Evolutionary conservation across 805 yeast genomes (phyloP).

Genomic region (Metschnikowia kunwiensis): DNA sequence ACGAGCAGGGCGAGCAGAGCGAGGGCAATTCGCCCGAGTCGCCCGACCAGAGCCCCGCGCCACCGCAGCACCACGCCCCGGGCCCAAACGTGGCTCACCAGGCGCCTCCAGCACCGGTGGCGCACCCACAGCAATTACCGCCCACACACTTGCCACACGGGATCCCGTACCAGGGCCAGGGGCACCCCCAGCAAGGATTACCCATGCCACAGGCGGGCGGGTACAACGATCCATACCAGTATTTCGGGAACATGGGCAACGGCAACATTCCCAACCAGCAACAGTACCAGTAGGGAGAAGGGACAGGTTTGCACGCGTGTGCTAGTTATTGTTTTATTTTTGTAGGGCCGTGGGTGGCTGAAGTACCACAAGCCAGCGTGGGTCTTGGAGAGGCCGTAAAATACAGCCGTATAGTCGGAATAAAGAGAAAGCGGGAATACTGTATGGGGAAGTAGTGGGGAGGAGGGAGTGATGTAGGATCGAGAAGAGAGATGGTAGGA

Average conservation of each 20-base stretch:
- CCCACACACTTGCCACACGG: slow-evolving; percentile 44
- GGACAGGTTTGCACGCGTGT: too few species aligned
- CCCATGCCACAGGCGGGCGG: slow-evolving; percentile 49
- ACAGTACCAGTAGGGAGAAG: slow-evolving; percentile 46
- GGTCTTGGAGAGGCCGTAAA: too few species aligned
- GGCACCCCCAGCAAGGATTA: slow-evolving; percentile 39
- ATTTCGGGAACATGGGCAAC: slow-evolving; percentile 55
- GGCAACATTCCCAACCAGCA: slow-evolving; percentile 48
- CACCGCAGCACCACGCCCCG: slow-evolving; percentile 23
- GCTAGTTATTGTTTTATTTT: too few species aligned
- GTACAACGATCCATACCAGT: slow-evolving; percentile 58
- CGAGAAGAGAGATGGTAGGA: too few species aligned
- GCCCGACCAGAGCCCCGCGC: slow-evolving; percentile 41
- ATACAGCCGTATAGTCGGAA: too few species aligned
- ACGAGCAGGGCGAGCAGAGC: slow-evolving; percentile 55
- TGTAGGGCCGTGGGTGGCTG: too few species aligned
- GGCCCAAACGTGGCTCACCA: slow-evolving; percentile 22
- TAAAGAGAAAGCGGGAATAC: too few species aligned
- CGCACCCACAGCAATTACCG: slow-evolving; percentile 28
- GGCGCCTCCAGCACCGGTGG: slow-evolving; percentile 25
- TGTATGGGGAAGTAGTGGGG: too few species aligned
- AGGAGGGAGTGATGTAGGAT: too few species aligned
- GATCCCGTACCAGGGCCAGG: slow-evolving; percentile 43
- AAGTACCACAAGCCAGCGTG: too few species aligned
- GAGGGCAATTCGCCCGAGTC: slow-evolving; percentile 45